A percentile compares a stretch with the other conserved stretches of the same genome.
Conservation (phyloP, 225 moss, liverwort and hornwort species). For the Pleurozium schreberi region DNA sequence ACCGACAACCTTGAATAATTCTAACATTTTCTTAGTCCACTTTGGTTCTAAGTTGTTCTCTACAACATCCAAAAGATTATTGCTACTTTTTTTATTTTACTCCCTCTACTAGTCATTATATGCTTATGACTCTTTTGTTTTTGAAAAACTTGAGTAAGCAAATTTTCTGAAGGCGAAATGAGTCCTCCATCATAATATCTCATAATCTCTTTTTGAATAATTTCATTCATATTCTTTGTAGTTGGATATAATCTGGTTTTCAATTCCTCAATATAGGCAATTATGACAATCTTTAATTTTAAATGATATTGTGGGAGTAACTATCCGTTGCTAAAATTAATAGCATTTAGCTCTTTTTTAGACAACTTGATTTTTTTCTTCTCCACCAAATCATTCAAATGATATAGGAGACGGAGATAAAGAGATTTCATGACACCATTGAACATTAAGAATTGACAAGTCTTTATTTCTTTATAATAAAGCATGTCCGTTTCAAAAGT, state of each 20-base stretch:
- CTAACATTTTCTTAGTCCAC: too few relatives aligned
- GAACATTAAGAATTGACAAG: neutral
- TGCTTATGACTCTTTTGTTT: neutral
- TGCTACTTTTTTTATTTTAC: neutral
- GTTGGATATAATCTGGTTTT: neutral
- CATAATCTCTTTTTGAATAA: neutral
- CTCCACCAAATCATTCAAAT: neutral
- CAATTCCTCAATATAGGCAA: neutral
- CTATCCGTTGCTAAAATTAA: neutral
- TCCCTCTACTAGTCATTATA: neutral
- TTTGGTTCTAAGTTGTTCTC: accelerated
- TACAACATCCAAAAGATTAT: neutral
- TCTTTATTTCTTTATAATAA: neutral
- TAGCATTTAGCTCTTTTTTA: neutral
- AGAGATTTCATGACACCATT: neutral
- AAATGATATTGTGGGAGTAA: neutral
- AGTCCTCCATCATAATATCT: neutral
- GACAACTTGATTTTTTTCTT: neutral
- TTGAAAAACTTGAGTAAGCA: neutral
- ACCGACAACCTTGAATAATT: too few relatives aligned
- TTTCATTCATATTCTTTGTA: neutral
- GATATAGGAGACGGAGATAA: neutral
- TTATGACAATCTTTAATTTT: too few relatives aligned
- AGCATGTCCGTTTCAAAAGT: neutral
- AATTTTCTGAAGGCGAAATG: accelerated